Evolutionary conservation across 2,329 filamentous ascomycete species (phyloP).

Genomic region (Ascochyta viciae-villosae): DNA sequence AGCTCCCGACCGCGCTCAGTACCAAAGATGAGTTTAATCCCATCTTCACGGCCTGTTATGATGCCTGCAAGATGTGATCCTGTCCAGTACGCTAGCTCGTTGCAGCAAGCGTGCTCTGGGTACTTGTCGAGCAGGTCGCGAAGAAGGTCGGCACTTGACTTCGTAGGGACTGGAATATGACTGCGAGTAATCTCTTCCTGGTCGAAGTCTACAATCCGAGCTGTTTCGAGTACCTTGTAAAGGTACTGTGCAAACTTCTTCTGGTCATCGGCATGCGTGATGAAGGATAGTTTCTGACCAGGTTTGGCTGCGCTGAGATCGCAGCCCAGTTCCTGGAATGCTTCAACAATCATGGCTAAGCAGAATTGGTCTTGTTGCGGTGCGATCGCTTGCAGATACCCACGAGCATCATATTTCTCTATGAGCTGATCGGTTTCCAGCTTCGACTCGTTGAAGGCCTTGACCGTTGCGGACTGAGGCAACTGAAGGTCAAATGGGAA

Average conservation of each 20-base stretch:
- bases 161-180: neutral
- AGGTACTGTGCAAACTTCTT: constrained; percentile 23
- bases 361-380: constrained; percentile 33
- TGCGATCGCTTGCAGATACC: constrained; percentile 13
- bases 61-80: constrained; percentile 46
- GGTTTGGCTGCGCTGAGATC: constrained; percentile 12
- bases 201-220: constrained; percentile 11
- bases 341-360: constrained; percentile 34
- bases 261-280: constrained; percentile 16
- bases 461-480: neutral
- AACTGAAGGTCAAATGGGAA: neutral
- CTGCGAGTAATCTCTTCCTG: constrained; percentile 5
- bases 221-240: constrained; percentile 23
- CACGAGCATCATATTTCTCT: neutral
- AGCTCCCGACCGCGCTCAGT: constrained; percentile 17
- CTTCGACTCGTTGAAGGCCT: neutral
- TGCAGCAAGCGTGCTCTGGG: constrained; percentile 43
- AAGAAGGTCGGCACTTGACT: constrained; percentile 24
- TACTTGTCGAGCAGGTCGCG: constrained; percentile 33
- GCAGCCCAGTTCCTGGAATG: constrained; percentile 32
- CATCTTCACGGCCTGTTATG: constrained; percentile 48
- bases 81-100: constrained; percentile 41
- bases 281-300: constrained; percentile 9
- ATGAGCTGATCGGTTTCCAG: constrained; percentile 8
- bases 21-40: constrained; percentile 51